Conservation (phyloP, 805 yeast species). For the Wilhelminamyces savonicus region DNA sequence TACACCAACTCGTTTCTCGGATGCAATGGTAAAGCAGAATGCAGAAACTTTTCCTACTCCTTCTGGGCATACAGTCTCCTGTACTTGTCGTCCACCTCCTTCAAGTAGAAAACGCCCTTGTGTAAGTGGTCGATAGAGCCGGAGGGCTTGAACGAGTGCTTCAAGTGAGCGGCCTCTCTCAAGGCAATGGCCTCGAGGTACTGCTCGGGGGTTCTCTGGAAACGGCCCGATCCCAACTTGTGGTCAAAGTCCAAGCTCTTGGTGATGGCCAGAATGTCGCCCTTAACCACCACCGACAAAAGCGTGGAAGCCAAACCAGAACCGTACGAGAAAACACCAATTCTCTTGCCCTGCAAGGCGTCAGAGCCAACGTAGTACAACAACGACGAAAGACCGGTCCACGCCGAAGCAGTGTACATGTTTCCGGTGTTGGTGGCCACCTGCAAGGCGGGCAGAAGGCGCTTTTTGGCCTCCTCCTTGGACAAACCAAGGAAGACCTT, state of each 20-base stretch:
- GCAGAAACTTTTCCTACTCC: too few species aligned
- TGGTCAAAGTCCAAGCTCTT: slow-evolving; percentile 59
- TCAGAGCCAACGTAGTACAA: slow-evolving; percentile 71
- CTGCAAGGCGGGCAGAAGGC: slow-evolving; percentile 73
- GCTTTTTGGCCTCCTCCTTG: slow-evolving; percentile 58
- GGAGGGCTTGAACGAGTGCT: slow-evolving; percentile 70
- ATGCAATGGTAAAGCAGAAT: too few species aligned
- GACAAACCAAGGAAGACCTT: slow-evolving; percentile 77
- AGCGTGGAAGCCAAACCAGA: slow-evolving; percentile 94
- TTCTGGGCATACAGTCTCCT: slow-evolving; percentile 76
- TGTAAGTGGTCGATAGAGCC: slow-evolving; percentile 72
- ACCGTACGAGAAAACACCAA: slow-evolving; percentile 94
- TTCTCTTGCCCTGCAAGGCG: slow-evolving; percentile 71
- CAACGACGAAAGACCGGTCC: slow-evolving; percentile 79
- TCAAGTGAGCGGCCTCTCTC: slow-evolving; percentile 86
- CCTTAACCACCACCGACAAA: slow-evolving; percentile 71
- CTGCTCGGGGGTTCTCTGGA: slow-evolving; percentile 62
- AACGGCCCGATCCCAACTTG: slow-evolving; percentile 60
- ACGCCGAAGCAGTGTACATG: slow-evolving; percentile 93
- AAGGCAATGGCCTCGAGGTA: slow-evolving; percentile 75
- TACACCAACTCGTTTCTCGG: too few species aligned
- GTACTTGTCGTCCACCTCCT: slow-evolving; percentile 78
- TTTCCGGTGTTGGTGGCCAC: slow-evolving; percentile 97
- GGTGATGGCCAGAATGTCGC: slow-evolving; percentile 69
- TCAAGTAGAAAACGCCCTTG: slow-evolving; percentile 77